Percentiles rank a stretch among this genome's conserved stretches.
Evolutionary conservation across 352 stramenopile species (phyloP).

Genomic region (Phytophthora agathidicida): DNA sequence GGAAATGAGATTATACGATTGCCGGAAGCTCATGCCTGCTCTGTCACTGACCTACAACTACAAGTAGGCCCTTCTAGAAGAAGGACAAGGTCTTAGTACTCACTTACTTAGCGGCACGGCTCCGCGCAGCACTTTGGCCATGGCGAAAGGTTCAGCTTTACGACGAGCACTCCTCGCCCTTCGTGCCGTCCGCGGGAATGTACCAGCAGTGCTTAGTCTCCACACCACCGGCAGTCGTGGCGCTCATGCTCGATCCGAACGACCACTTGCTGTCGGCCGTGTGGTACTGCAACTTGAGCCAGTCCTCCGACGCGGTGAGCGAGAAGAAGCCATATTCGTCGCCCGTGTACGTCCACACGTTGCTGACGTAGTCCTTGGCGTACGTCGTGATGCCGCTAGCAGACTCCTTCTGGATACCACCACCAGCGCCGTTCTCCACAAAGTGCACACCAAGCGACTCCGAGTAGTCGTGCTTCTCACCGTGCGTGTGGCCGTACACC

Average conservation of each 20-base stretch:
- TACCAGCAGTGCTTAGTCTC: slow-evolving; percentile 82
- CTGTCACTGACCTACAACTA: slow-evolving; percentile 36
- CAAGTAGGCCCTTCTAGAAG: slow-evolving; percentile 23
- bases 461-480: slow-evolving; percentile 80
- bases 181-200: slow-evolving; percentile 48
- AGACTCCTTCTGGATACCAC: slow-evolving; percentile 80
- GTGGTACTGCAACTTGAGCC: slow-evolving; percentile 72
- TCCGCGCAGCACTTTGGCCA: slow-evolving; percentile 3
- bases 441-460: slow-evolving; percentile 65
- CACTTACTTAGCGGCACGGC: slow-evolving; percentile 12
- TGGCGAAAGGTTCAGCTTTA: slow-evolving; percentile 16
- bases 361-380: slow-evolving; percentile 57
- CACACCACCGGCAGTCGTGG: slow-evolving; percentile 55
- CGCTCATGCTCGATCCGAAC: slow-evolving; percentile 51
- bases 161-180: slow-evolving; percentile 37
- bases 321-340: slow-evolving; percentile 81
- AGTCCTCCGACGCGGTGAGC: slow-evolving; percentile 61
- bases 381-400: slow-evolving; percentile 67
- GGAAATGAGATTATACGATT: slow-evolving; percentile 19
- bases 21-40: slow-evolving; percentile 11
- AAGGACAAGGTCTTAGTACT: slow-evolving; percentile 27
- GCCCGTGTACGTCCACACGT: slow-evolving; percentile 66
- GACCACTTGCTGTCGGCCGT: slow-evolving; percentile 65
- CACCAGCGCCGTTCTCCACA: slow-evolving; percentile 78
- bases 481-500: slow-evolving; percentile 70